A percentile compares a stretch with the other conserved stretches of the same genome.
Conservation (phyloP, 495 filamentous ascomycete genomes). For the Pseudoneurospora amorphoporcata region DNA sequence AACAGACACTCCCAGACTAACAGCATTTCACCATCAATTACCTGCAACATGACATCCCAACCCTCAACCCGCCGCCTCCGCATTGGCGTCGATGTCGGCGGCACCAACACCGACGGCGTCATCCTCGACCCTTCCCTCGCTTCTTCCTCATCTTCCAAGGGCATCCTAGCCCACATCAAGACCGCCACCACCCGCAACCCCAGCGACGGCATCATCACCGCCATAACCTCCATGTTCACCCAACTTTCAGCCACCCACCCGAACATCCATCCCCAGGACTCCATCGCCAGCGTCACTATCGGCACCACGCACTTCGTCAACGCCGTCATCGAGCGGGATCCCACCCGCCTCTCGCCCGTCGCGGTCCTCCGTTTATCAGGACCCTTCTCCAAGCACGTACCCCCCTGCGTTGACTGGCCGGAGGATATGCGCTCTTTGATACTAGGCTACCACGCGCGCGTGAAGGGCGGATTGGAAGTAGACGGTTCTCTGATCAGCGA, state of each 20-base stretch:
- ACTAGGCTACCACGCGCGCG: conserved; percentile 32
- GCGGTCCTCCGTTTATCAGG: conserved; percentile 46
- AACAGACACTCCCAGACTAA: not conserved
- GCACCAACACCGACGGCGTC: conserved; percentile 54
- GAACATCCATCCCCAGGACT: conserved; percentile 22
- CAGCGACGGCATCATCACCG: conserved; percentile 41
- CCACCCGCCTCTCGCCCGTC: conserved; percentile 38
- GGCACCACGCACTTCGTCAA: conserved; percentile 58
- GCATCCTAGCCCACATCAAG: conserved; percentile 44
- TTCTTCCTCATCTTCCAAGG: conserved; percentile 23
- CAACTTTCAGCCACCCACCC: not conserved
- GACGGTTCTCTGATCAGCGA: conserved; percentile 38
- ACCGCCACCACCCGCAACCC: conserved; percentile 49
- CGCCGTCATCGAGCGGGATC: conserved; percentile 48
- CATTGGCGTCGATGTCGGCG: conserved; percentile 40
- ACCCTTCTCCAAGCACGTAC: conserved; percentile 43
- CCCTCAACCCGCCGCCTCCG: conserved; percentile 12
- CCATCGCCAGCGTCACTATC: conserved; percentile 46
- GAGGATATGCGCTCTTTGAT: conserved; percentile 36
- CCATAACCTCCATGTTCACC: conserved; percentile 36
- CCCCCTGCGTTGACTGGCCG: conserved; percentile 43
- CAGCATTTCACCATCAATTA: too few relatives aligned
- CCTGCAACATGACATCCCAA: not conserved
- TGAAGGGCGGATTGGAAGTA: conserved; percentile 40
- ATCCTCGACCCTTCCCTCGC: conserved; percentile 38